Conservation (phyloP, 2,329 filamentous ascomycete species). For the Leptographium galeiforme region DNA sequence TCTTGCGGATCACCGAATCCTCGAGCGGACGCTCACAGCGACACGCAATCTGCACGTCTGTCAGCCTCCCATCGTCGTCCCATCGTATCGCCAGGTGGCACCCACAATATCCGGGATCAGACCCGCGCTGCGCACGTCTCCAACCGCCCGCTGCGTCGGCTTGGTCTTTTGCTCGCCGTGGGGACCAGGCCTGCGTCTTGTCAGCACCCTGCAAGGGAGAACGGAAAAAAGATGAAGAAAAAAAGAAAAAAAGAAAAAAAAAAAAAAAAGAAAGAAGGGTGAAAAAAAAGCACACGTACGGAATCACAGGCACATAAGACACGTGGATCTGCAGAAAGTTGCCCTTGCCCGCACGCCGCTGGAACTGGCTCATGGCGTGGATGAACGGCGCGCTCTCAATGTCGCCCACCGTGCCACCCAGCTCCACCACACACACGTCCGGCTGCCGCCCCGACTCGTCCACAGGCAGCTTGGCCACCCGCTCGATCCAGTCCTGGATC, state of each 20-base stretch:
- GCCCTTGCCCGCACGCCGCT: slow-evolving; percentile 55
- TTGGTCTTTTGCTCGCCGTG: slow-evolving; percentile 82
- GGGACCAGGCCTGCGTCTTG: slow-evolving; percentile 7
- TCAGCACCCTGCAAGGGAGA: no score
- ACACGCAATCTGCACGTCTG: slow-evolving; percentile 60
- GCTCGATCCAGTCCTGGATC: slow-evolving; percentile 85
- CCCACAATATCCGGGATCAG: slow-evolving; percentile 55
- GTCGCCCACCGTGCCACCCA: slow-evolving; percentile 57
- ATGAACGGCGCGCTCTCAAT: slow-evolving; percentile 83
- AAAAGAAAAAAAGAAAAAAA: neutral
- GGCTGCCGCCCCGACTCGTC: slow-evolving; percentile 73
- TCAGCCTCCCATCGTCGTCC: no score
- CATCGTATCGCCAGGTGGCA: neutral
- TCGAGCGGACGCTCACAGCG: slow-evolving; percentile 72
- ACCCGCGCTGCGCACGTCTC: slow-evolving; percentile 69
- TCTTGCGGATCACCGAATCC: slow-evolving; percentile 64
- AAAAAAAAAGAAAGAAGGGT: no score
- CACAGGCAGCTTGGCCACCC: slow-evolving; percentile 72
- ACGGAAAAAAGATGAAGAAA: no score
- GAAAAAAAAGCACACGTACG: slow-evolving; percentile 1
- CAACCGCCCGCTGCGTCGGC: slow-evolving; percentile 85
- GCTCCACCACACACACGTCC: slow-evolving; percentile 75
- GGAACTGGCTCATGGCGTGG: slow-evolving; percentile 70
- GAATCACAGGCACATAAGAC: slow-evolving; percentile 62
- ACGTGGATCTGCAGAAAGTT: slow-evolving; percentile 88